Evolutionary conservation across 2,329 filamentous ascomycete genomes (phyloP).

Genomic region (Hypoxylon sp.): DNA sequence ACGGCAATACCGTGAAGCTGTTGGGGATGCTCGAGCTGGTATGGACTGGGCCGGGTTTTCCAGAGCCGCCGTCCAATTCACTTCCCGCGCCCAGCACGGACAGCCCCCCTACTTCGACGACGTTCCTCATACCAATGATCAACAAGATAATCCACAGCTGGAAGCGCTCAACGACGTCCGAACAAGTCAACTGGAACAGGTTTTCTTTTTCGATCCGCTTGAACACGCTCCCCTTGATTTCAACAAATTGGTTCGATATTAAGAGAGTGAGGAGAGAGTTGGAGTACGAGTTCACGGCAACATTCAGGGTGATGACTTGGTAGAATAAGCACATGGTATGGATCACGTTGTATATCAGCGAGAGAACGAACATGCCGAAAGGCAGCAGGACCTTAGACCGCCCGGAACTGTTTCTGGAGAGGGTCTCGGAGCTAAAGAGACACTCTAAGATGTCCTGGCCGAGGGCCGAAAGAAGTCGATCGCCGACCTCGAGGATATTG

Average conservation of each 20-base stretch:
- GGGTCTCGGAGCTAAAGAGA: constrained; percentile 91
- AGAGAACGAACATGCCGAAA: constrained; percentile 90
- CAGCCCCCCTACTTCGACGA: constrained; percentile 93
- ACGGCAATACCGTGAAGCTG: constrained; percentile 91
- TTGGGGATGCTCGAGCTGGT: constrained; percentile 85
- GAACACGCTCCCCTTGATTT: constrained; percentile 98
- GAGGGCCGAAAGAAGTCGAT: constrained; percentile 89
- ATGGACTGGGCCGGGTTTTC: constrained; percentile 72
- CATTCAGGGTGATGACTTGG: constrained; percentile 97
- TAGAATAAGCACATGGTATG: constrained; percentile 94
- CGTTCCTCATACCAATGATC: constrained; percentile 95
- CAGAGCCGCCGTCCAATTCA: constrained; percentile 63
- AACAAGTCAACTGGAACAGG: constrained; percentile 94
- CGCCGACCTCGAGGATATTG: constrained; percentile 94
- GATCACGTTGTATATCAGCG: constrained; percentile 87
- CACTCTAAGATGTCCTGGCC: constrained; percentile 98
- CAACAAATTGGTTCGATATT: constrained; percentile 97
- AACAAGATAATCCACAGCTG: constrained; percentile 97
- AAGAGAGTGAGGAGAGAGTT: constrained; percentile 93
- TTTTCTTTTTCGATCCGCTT: constrained; percentile 99
- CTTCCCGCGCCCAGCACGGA: constrained; percentile 71
- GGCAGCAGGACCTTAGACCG: constrained; percentile 92
- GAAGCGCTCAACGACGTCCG: constrained; percentile 96
- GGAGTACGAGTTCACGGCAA: constrained; percentile 98
- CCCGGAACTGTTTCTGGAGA: constrained; percentile 88